These are phyloP conservation scores for Massariosphaeria phaeospora DNA, from an alignment of 495 filamentous ascomycete genomes.

Conservation along the genomic window DNA sequence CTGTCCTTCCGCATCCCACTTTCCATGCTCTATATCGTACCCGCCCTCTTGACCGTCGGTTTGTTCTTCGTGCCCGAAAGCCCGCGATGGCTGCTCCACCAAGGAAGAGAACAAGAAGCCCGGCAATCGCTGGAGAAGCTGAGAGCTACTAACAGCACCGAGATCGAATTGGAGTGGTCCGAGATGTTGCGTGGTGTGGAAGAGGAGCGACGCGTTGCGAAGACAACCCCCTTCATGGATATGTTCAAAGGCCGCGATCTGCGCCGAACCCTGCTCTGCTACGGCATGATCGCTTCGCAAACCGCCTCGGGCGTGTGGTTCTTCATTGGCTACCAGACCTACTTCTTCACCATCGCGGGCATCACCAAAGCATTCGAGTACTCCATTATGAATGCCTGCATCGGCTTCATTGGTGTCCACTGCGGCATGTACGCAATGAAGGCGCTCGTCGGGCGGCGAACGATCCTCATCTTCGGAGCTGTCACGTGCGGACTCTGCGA, in stretches of 20 bases:
- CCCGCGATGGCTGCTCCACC: slow-evolving; percentile 76
- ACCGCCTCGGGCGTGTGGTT: slow-evolving; percentile 18
- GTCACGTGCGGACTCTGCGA: slow-evolving; percentile 15
- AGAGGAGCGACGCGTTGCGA: slow-evolving; percentile 17
- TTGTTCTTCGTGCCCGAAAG: slow-evolving; percentile 66
- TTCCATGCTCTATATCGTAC: slow-evolving; percentile 52
- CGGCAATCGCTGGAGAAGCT: slow-evolving; percentile 63
- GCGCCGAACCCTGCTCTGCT: slow-evolving; percentile 58
- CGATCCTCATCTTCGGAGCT: slow-evolving; percentile 21
- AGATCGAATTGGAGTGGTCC: slow-evolving; percentile 13
- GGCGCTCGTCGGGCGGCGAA: slow-evolving; percentile 12
- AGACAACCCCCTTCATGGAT: slow-evolving; percentile 3
- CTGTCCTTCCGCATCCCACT: slow-evolving; percentile 55
- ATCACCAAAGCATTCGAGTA: slow-evolving; percentile 19
- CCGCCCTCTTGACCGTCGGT: slow-evolving; percentile 53
- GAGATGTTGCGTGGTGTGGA: slow-evolving; percentile 23
- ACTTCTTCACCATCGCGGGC: slow-evolving; percentile 22
- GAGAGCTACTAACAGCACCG: slow-evolving; percentile 19
- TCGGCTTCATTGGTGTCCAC: slow-evolving; percentile 25
- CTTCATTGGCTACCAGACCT: slow-evolving; percentile 46
- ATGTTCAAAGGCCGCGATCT: slow-evolving; percentile 53
- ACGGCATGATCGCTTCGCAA: slow-evolving; percentile 45
- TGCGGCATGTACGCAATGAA: slow-evolving; percentile 17
- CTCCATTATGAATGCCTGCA: slow-evolving; percentile 19
- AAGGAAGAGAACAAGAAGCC: slow-evolving; percentile 60